These are phyloP conservation scores for Aurifilum marmelostoma DNA, from an alignment of 2,329 filamentous ascomycete genomes.

Conservation along the genomic window DNA sequence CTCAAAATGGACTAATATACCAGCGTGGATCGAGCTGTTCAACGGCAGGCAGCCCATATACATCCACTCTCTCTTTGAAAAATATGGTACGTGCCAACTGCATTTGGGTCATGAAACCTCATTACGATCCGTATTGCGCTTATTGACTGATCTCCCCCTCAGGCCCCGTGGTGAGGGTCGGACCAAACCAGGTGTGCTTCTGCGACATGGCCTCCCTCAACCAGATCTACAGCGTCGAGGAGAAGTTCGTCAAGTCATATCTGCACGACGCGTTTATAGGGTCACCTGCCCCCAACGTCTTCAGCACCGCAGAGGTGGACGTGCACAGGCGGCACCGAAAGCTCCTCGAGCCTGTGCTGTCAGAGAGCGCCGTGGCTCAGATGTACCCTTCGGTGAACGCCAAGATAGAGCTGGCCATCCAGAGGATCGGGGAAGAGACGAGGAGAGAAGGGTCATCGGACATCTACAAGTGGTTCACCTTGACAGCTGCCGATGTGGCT, in stretches of 20 bases:
- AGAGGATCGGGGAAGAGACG: slow-evolving; percentile 50
- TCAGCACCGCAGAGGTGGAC: slow-evolving; percentile 45
- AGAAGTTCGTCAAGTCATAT: slow-evolving; percentile 35
- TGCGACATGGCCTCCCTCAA: slow-evolving; percentile 32
- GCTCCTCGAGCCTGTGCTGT: slow-evolving; percentile 46
- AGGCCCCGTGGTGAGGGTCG: slow-evolving; percentile 35
- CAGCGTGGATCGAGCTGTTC: slow-evolving; percentile 26
- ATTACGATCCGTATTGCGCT: background rate
- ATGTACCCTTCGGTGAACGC: slow-evolving; percentile 41
- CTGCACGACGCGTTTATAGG: slow-evolving; percentile 32
- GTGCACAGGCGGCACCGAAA: slow-evolving; percentile 45
- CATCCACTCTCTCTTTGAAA: slow-evolving; percentile 34
- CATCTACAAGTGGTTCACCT: slow-evolving; percentile 57
- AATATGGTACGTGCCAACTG: slow-evolving; percentile 29
- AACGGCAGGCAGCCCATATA: slow-evolving; percentile 31
- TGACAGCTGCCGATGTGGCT: slow-evolving; percentile 58
- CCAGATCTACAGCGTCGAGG: slow-evolving; percentile 37
- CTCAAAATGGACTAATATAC: slow-evolving; percentile 33
- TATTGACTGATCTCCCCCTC: background rate
- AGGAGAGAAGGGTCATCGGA: slow-evolving; percentile 43
- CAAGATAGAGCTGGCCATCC: slow-evolving; percentile 45
- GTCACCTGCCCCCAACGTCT: slow-evolving; percentile 38
- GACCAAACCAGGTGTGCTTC: slow-evolving; percentile 35
- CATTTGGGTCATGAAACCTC: no score
- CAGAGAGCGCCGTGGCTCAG: slow-evolving; percentile 40